Base-by-base conservation (phyloP, 1,284 basidiomycete species). In the Xerocomus nothofagi region DNA sequence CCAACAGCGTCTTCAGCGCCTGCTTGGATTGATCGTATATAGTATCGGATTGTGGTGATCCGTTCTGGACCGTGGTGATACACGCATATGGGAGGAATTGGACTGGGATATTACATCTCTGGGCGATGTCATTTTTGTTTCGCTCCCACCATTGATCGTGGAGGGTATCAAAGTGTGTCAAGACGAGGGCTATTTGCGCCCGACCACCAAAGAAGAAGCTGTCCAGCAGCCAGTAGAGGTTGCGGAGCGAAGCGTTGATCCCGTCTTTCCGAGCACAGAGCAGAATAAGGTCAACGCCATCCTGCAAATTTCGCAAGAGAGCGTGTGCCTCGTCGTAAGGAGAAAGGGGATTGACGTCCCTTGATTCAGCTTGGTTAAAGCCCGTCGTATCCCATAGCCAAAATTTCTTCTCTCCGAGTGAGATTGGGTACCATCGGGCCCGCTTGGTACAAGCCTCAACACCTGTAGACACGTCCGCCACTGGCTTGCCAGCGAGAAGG, bases 91-190 rank as follows among this genome's bases (percentile, higher is more conserved):
- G 66, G 39, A 55, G 42, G 45, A 21, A 47, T 43, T 54, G 46
- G 27, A 55, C 39, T 6, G 50, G 50, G 6, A 67, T 65, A n/a
- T 27, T 29, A 38, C 37, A 63, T 59, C 4, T 56, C 27, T 59
- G 37, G 8, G 42, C 27, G 29, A 66, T 67, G 18, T 8, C 18
- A 32, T 55, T 47, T 17, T 31, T 44, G 36, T 69, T 69, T 47
- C 56, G 54, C 3, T 24, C 47, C 64, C 67, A 66, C 64, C 64
- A 66, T 10, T 45, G 27, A 3, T 57, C 49, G 20, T 61, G 40
- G 6, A 50, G 41, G 3, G 36, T 64, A 47, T 62, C 73, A 21
- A 70, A 64, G n/a, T 72, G 63, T 23, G 73, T 75, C 21, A 73
- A 52, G 40, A 71, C 57, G 21, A 73, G 51, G 31, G 67, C 68